Conservation (phyloP, 345 rosid species). For the Citrus mangshanensis region DNA sequence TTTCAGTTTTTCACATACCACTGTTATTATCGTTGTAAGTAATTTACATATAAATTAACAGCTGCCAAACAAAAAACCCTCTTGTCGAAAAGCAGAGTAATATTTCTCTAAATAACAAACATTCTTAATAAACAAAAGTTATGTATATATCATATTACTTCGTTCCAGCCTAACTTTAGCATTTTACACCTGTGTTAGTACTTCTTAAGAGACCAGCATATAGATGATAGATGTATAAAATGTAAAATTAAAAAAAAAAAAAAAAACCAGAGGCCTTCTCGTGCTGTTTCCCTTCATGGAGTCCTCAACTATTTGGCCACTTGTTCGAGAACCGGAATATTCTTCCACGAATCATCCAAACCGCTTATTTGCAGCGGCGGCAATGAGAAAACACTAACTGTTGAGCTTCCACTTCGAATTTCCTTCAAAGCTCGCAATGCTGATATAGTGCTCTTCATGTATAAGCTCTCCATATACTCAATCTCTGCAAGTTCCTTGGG, state of each 20-base stretch:
- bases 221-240: constrained; percentile 11
- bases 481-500: constrained; percentile 65
- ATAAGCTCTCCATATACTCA: constrained; percentile 57
- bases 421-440: constrained; percentile 73
- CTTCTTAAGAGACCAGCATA: constrained; percentile 20
- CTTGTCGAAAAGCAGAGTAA: neutral
- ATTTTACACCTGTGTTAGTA: constrained; percentile 37
- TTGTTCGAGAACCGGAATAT: constrained; percentile 71
- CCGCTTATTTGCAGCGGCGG: constrained; percentile 77
- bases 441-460: constrained; percentile 83
- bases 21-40: no score
- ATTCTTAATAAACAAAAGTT: neutral
- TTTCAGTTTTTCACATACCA: no score
- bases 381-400: constrained; percentile 77
- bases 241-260: neutral
- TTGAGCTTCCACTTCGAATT: constrained; percentile 82
- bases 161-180: constrained; percentile 8
- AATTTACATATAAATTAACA: no score
- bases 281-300: neutral
- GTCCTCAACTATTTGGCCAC: constrained; percentile 53
- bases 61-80: no score
- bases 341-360: constrained; percentile 72
- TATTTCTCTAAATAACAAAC: neutral
- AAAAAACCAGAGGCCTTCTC: neutral
- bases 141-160: constrained; percentile 9